These are phyloP conservation scores for Solanum medicagineum DNA, from an alignment of 257 asterid species.

Conservation along the genomic window DNA sequence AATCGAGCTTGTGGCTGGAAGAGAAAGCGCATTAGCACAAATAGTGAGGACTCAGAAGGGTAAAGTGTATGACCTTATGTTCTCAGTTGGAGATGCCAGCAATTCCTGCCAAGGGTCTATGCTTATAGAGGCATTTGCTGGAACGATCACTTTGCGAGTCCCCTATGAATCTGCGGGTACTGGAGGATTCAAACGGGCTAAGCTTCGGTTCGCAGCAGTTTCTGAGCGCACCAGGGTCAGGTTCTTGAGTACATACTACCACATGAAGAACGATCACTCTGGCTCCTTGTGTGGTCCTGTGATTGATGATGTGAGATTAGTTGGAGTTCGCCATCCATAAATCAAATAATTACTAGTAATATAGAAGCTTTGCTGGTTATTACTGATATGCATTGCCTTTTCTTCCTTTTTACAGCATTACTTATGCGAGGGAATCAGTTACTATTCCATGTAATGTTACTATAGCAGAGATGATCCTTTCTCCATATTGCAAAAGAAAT, in stretches of 20 bases:
- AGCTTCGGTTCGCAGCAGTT: slow-evolving; percentile 37
- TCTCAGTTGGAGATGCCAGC: slow-evolving; percentile 58
- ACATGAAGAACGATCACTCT: slow-evolving; percentile 51
- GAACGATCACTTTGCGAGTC: slow-evolving; percentile 21
- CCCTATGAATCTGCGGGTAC: slow-evolving; percentile 44
- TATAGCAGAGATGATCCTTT: not conserved
- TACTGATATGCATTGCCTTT: not conserved
- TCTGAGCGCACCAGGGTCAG: slow-evolving; percentile 34
- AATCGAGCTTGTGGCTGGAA: slow-evolving; percentile 57
- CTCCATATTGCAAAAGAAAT: not conserved
- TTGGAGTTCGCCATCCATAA: slow-evolving; percentile 18
- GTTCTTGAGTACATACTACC: slow-evolving; percentile 58
- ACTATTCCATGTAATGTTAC: not conserved
- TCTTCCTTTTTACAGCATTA: not conserved
- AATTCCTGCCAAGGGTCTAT: slow-evolving; percentile 61
- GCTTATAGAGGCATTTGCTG: slow-evolving; percentile 60
- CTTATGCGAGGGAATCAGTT: not conserved
- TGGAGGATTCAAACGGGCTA: slow-evolving; percentile 52
- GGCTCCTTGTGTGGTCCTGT: slow-evolving; percentile 85
- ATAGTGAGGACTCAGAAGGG: slow-evolving; percentile 24
- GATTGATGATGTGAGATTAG: slow-evolving; percentile 55
- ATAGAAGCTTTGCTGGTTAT: not conserved
- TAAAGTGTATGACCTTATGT: slow-evolving; percentile 31
- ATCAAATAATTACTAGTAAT: not conserved
- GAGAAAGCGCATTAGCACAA: slow-evolving; percentile 62